Conservation (phyloP, 257 asterid genomes). For the Capsicum pubescens region DNA sequence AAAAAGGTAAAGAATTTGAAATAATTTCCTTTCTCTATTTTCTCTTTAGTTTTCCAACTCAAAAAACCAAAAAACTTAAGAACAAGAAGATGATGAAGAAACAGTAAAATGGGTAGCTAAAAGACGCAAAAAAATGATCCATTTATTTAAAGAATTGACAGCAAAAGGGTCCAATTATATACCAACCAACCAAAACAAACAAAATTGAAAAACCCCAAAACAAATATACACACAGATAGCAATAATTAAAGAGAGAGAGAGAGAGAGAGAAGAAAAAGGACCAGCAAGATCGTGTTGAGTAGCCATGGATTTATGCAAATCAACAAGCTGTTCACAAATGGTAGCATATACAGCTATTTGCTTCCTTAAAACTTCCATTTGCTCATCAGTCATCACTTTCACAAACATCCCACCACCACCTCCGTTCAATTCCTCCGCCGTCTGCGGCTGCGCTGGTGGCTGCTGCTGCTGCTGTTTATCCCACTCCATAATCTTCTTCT, state of each 20-base stretch:
- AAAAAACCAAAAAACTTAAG: neutral
- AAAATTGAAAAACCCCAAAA: neutral
- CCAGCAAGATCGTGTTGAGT: constrained; percentile 90
- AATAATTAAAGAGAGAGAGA: neutral
- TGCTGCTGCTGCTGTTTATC: constrained; percentile 46
- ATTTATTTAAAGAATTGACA: neutral
- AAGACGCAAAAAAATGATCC: neutral
- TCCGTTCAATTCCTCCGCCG: constrained; percentile 53
- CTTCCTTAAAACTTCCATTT: constrained; percentile 92
- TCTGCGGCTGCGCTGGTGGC: constrained; percentile 43
- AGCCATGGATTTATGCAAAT: constrained; percentile 90
- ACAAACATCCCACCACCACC: constrained; percentile 62
- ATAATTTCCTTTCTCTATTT: constrained; percentile 4
- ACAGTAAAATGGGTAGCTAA: constrained; percentile 14
- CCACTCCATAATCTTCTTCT: constrained; percentile 48
- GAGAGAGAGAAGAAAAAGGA: constrained; percentile 3
- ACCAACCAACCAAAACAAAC: constrained; percentile 31
- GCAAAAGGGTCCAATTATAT: neutral
- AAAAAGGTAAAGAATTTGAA: neutral
- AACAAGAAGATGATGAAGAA: neutral
- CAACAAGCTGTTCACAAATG: constrained; percentile 93
- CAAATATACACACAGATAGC: neutral
- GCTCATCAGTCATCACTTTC: constrained; percentile 99
- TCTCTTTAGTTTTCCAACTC: neutral
- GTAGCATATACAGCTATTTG: constrained; percentile 95